Percentiles rank a stretch among this genome's conserved stretches.
These are phyloP conservation scores for Ceriops zippeliana DNA, from an alignment of 345 rosid genomes.

Conservation along the genomic window DNA sequence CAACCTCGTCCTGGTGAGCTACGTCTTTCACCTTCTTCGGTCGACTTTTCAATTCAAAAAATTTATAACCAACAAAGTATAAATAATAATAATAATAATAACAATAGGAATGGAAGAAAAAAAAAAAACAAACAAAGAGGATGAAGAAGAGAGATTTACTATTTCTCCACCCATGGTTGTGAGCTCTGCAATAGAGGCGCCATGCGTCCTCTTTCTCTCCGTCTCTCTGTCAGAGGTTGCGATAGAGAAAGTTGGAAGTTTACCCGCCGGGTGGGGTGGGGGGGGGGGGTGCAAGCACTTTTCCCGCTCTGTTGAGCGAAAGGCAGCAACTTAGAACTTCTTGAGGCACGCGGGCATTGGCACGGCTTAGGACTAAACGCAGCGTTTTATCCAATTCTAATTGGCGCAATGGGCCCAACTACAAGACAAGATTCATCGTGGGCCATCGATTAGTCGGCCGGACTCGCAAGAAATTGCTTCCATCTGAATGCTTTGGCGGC, in stretches of 20 bases:
- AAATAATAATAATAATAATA: neutral
- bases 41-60: slow-evolving; percentile 41
- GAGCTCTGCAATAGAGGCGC: slow-evolving; percentile 82
- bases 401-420: no score
- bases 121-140: neutral
- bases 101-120: neutral
- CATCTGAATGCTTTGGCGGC: no score
- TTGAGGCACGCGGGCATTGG: no score
- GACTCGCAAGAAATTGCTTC: no score
- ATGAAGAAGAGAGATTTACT: slow-evolving; percentile 27
- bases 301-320: no score
- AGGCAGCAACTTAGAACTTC: no score
- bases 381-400: no score
- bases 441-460: no score
- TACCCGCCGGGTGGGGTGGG: no score
- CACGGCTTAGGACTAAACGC: no score
- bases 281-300: no score
- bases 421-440: no score
- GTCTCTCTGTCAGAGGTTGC: neutral
- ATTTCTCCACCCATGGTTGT: slow-evolving; percentile 98
- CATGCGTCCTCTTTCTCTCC: slow-evolving; percentile 33
- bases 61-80: slow-evolving; percentile 8
- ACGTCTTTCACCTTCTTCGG: slow-evolving; percentile 91
- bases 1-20: slow-evolving; percentile 96
- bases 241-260: neutral